A percentile compares a stretch with the other conserved stretches of the same genome.
Conservation (phyloP, 805 yeast species). For the Zygotorulaspora florentina region DNA sequence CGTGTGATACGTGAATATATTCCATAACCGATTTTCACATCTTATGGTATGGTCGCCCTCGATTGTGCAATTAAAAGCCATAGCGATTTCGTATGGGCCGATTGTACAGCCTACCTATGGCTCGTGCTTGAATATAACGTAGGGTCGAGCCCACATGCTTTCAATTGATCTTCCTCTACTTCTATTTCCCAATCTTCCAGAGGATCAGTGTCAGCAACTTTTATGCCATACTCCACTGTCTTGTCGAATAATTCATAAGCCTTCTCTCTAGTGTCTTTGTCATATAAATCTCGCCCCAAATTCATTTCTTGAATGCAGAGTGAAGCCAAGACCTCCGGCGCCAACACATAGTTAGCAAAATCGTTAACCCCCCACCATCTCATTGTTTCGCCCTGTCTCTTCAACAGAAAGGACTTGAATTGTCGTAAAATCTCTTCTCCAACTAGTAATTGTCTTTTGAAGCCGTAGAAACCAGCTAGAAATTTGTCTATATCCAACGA, state of each 20-base stretch:
- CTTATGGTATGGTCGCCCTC: not conserved
- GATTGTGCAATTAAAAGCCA: not conserved
- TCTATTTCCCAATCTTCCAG: constrained; percentile 28
- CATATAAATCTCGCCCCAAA: constrained; percentile 14
- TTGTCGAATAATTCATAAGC: constrained; percentile 46
- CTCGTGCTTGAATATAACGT: not conserved
- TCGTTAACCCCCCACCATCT: constrained; percentile 58
- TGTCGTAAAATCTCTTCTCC: constrained; percentile 40
- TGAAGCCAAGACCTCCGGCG: constrained; percentile 57
- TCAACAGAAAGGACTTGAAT: constrained; percentile 33
- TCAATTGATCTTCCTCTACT: constrained; percentile 13
- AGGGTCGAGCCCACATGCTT: constrained; percentile 7
- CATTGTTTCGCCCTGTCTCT: constrained; percentile 42
- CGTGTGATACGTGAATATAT: not conserved
- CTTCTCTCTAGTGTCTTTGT: constrained; percentile 31
- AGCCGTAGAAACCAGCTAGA: constrained; percentile 59
- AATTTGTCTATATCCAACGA: constrained; percentile 44
- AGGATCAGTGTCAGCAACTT: constrained; percentile 30
- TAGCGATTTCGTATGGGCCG: no score
- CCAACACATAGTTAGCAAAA: constrained; percentile 54
- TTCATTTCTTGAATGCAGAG: constrained; percentile 46
- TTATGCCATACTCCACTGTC: constrained; percentile 47
- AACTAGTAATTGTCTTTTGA: constrained; percentile 50
- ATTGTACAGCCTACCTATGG: no score
- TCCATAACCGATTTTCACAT: not conserved